Evolutionary conservation across 2,329 filamentous ascomycete species (phyloP), one percentile per base, ranked within the genome.

Genomic region (Plenodomus tracheiphilus): DNA sequence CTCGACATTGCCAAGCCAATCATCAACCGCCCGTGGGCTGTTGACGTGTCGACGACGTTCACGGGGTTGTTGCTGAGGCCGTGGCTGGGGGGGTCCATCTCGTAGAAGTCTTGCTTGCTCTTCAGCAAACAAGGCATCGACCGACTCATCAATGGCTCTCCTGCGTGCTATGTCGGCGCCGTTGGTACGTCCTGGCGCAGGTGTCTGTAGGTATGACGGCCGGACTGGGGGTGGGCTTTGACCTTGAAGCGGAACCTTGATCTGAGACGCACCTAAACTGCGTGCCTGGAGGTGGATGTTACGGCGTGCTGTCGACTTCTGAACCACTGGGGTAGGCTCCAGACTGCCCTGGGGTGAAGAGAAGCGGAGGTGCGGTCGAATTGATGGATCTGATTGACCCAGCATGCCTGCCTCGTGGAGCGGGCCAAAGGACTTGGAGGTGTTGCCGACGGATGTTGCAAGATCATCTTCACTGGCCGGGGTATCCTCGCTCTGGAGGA

Each of bases 361-460:
- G 38, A 43, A 20, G 35, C 35, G 35, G 4, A 37, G 5, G 18
- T 37, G 9, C 9, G 16, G 35, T 17, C 9, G 4, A 25, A 41
- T 37, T 11, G 34, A 43, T 19, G 39, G 43, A 25, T 43, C 40
- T 11, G 34, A 43, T 19, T 43, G 43, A n/a, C 39, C 43, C 15
- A 65, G 39, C 65, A 71, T 69, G 4, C 68, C 69, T 32, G 64
- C 63, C 45, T 72, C 69, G 35, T 69, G 67, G 11, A 53, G 48
- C 38, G 57, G 57, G 15, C 69, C 69, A 36, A 68, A 72, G 1
- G 68, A 71, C 42, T 72, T 72, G 2, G 65, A 65, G 2, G 61
- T 66, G 36, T 70, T 56, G 8, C 56, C 54, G 36, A 61, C 45
- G 11, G 63, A 66, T 4, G 55, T 46, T 3, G 58, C 54, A 6